Evolutionary conservation across 2,329 filamentous ascomycete genomes (phyloP).

Genomic region (Colletotrichum cereale): DNA sequence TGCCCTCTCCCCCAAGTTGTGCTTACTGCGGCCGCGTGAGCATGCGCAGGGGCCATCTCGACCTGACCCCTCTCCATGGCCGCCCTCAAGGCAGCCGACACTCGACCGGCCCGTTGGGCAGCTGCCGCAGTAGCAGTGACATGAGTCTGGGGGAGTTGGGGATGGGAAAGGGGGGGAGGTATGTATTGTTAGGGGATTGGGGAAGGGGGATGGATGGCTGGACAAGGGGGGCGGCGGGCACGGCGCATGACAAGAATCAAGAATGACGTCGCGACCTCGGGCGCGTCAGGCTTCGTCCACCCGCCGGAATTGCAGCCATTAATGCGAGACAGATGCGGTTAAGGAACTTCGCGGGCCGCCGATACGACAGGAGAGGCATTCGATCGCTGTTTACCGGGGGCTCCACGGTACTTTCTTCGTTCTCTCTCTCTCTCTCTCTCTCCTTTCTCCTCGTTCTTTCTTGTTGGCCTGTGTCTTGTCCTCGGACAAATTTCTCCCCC

Average conservation of each 20-base stretch:
- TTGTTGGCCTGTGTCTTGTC: too few relatives aligned
- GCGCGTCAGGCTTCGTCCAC: slow-evolving; percentile 25
- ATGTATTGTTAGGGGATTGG: not conserved
- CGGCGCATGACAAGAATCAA: slow-evolving; percentile 20
- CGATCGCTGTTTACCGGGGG: slow-evolving; percentile 21
- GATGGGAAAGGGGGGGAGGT: not conserved
- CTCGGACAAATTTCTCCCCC: not conserved
- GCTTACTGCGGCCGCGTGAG: not conserved
- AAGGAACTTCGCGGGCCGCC: slow-evolving; percentile 24
- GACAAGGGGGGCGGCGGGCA: not conserved
- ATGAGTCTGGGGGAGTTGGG: not conserved
- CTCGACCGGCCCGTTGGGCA: not conserved
- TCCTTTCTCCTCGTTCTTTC: not conserved
- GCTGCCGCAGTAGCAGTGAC: not conserved
- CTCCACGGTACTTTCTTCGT: not conserved
- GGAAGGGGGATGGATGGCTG: slow-evolving; percentile 10
- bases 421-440: not conserved
- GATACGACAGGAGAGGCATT: slow-evolving; percentile 2
- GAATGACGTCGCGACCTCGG: slow-evolving; percentile 38
- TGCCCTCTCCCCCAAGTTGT: not conserved
- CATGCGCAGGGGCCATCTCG: slow-evolving; percentile 1
- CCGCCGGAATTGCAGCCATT: slow-evolving; percentile 13
- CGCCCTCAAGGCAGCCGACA: not conserved
- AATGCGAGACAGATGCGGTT: slow-evolving; percentile 39
- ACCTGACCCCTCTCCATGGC: not conserved